Conservation (phyloP, 768 basidiomycete genomes). For the Plicaturopsis crispa region DNA sequence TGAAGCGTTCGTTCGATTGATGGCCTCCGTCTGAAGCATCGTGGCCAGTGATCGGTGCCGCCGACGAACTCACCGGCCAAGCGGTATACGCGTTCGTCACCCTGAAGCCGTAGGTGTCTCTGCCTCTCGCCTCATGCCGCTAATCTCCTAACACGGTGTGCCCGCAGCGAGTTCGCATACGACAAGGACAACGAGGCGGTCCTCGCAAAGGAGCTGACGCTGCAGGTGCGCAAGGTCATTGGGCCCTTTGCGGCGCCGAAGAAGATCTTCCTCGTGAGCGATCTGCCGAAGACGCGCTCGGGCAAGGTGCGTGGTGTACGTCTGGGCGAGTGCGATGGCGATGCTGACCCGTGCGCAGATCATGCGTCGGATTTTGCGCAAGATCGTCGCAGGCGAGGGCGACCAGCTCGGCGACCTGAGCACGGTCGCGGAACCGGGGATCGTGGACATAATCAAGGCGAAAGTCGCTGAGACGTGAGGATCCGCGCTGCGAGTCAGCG, state of each 20-base stretch:
- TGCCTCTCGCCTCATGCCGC: background rate
- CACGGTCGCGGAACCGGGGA: slow-evolving; percentile 81
- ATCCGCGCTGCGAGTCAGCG: no score
- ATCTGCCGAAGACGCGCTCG: slow-evolving; percentile 91
- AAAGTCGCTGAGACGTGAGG: slow-evolving; percentile 66
- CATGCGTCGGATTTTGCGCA: slow-evolving; percentile 94
- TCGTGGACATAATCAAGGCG: slow-evolving; percentile 80
- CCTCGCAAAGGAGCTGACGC: slow-evolving; percentile 79
- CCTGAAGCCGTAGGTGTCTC: slow-evolving; percentile 77
- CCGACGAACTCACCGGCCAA: slow-evolving; percentile 87
- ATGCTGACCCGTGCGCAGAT: slow-evolving; percentile 37
- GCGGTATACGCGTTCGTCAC: slow-evolving; percentile 94
- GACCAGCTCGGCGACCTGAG: slow-evolving; percentile 95
- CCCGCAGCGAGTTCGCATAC: slow-evolving; percentile 66
- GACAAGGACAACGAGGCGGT: slow-evolving; percentile 61
- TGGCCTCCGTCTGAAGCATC: slow-evolving; percentile 6
- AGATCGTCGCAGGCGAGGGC: slow-evolving; percentile 90
- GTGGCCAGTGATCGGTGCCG: slow-evolving; percentile 62
- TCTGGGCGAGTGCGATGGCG: background rate
- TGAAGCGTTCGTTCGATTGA: background rate
- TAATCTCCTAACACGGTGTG: background rate
- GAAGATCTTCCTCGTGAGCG: slow-evolving; percentile 75
- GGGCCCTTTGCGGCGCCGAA: slow-evolving; percentile 98
- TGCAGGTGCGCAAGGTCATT: slow-evolving; percentile 96
- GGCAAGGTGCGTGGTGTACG: slow-evolving; percentile 63